These are phyloP conservation scores for Thermothelomyces thermophilus DNA, from an alignment of 2,329 filamentous ascomycete genomes.

Conservation along the genomic window DNA sequence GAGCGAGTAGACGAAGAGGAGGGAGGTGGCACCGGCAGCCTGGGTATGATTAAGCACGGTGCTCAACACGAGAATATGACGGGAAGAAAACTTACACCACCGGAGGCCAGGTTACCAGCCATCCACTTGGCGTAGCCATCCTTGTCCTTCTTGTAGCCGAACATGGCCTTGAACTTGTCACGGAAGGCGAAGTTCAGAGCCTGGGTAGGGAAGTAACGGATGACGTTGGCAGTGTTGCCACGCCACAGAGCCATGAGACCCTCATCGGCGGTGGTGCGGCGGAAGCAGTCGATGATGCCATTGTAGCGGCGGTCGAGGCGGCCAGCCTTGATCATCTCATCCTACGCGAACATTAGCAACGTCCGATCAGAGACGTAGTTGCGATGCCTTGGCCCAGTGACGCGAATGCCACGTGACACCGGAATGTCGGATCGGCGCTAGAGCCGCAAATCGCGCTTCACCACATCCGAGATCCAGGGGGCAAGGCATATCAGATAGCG, in stretches of 20 bases:
- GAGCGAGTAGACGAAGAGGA: slow-evolving; percentile 99
- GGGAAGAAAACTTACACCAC: slow-evolving; percentile 72
- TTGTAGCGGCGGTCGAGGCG: slow-evolving; percentile 97
- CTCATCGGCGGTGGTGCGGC: slow-evolving; percentile 80
- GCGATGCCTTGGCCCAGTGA: not conserved
- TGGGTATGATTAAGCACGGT: slow-evolving; percentile 29
- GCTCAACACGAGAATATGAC: slow-evolving; percentile 3
- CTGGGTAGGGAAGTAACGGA: slow-evolving; percentile 99
- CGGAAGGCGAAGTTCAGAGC: slow-evolving; percentile 99
- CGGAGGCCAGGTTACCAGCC: slow-evolving; percentile 98
- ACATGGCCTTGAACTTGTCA: slow-evolving; percentile 99
- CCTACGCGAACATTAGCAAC: slow-evolving; percentile 50
- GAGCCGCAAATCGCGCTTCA: slow-evolving; percentile 8
- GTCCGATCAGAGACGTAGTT: not conserved
- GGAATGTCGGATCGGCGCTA: not conserved
- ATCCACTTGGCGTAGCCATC: slow-evolving; percentile 99
- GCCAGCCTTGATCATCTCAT: slow-evolving; percentile 99
- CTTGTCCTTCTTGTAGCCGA: slow-evolving; percentile 99
- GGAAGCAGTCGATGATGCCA: slow-evolving; percentile 94
- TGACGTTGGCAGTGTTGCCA: slow-evolving; percentile 99
- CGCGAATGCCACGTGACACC: slow-evolving; percentile 22
- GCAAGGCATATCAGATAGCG: not conserved
- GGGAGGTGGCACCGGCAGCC: slow-evolving; percentile 98
- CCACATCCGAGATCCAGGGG: not conserved
- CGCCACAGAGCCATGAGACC: slow-evolving; percentile 95